These are phyloP conservation scores for Lentinula aciculospora DNA, from an alignment of 768 basidiomycete genomes.

Conservation along the genomic window DNA sequence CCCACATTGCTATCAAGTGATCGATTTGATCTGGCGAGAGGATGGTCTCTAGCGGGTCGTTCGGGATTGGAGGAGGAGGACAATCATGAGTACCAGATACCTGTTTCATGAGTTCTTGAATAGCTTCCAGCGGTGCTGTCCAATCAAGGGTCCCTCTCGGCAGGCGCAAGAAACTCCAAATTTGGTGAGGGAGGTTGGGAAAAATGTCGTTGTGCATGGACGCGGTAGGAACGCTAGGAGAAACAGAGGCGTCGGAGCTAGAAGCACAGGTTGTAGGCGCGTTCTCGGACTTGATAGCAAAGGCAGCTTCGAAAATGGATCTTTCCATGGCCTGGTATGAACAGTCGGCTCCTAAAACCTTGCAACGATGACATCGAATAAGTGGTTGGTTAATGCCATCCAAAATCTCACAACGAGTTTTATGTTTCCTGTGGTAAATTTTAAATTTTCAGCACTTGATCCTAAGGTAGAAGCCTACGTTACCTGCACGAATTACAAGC, in stretches of 20 bases:
- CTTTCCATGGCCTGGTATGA: slow-evolving; percentile 28
- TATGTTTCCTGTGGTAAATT: slow-evolving; percentile 25
- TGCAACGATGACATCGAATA: slow-evolving; percentile 33
- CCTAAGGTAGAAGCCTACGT: too few species aligned
- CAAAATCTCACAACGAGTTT: slow-evolving; percentile 39
- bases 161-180: slow-evolving; percentile 31
- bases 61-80: slow-evolving; percentile 16
- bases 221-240: not conserved
- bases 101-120: slow-evolving; percentile 28
- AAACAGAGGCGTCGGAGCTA: not conserved
- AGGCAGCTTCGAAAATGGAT: not conserved
- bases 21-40: slow-evolving; percentile 24
- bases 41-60: slow-evolving; percentile 19
- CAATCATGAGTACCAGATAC: slow-evolving; percentile 8
- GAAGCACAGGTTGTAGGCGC: not conserved
- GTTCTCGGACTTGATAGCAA: not conserved
- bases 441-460: too few species aligned
- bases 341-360: slow-evolving; percentile 33
- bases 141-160: slow-evolving; percentile 29
- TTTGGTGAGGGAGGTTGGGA: slow-evolving; percentile 11
- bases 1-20: slow-evolving; percentile 26
- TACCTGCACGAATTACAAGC: slow-evolving; percentile 31
- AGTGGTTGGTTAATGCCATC: slow-evolving; percentile 22
- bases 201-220: not conserved
- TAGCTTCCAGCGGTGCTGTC: slow-evolving; percentile 33